Evolutionary conservation across 768 basidiomycete genomes (phyloP), one percentile per base, ranked within the genome.

Genomic region (Steccherinum ochraceum): DNA sequence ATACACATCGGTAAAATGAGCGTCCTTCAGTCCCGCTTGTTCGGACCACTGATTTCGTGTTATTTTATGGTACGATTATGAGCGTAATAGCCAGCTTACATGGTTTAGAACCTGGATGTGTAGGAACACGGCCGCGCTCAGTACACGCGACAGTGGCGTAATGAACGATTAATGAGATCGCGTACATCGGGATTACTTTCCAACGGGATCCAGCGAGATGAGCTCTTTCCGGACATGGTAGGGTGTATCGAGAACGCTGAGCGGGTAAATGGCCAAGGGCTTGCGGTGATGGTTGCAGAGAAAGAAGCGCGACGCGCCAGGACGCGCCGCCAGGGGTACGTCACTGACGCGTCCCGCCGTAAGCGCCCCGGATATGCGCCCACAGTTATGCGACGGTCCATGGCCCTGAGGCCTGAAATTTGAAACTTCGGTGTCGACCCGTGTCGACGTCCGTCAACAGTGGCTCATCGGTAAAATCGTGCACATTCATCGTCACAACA

Each of bases 21-120:
- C 72, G 35, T 71, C 66, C 1, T 77, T 67, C 2, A 90, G 71
- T 3, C 86, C 88, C 2, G 84, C 83, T 53, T 78, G 75, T n/a
- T 71, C 63, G 1, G 89, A 78, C 86, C 87, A 90, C 81, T 87
- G 48, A 48, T n/a, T n/a, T n/a, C n/a, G n/a, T n/a, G n/a, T n/a
- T n/a, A n/a, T n/a, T n/a, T n/a, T n/a, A n/a, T n/a, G n/a, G n/a
- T n/a, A n/a, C n/a, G n/a, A n/a, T n/a, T n/a, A n/a, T n/a, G n/a
- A n/a, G n/a, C n/a, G n/a, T n/a, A n/a, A n/a, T n/a, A n/a, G n/a
- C n/a, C n/a, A n/a, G n/a, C n/a, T 54, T 56, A 78, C 78, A 26
- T 65, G 57, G 56, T 79, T 79, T 49, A 79, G 68, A 5, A 81
- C 71, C 76, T 80, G 51, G 12, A 30, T 18, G 20, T 18, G 21